phyloP scores from a whole-genome alignment of 352 stramenopile genomes.

The Elongisporangium senticosum region DNA sequence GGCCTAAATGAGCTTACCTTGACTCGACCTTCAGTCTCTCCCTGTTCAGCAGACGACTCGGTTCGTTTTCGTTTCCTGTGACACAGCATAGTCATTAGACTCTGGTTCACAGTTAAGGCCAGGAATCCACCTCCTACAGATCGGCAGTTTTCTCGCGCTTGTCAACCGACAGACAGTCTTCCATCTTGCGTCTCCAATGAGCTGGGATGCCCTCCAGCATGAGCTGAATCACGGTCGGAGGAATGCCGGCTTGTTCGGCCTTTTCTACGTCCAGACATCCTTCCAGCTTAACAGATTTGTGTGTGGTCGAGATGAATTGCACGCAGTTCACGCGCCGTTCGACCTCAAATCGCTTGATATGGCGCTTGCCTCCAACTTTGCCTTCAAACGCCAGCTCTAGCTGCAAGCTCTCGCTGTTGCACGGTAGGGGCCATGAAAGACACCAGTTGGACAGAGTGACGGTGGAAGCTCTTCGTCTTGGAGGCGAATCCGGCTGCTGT shows the following conservation, averaged over 20 bases:
- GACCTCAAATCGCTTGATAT: conserved; percentile 24
- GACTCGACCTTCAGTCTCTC: background rate
- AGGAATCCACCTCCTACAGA: background rate
- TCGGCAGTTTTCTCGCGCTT: background rate
- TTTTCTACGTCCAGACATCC: conserved; percentile 35
- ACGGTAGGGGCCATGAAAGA: conserved; percentile 22
- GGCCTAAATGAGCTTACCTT: background rate
- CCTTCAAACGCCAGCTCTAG: conserved; percentile 30
- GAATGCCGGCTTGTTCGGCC: conserved; percentile 25
- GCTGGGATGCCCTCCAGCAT: conserved; percentile 50
- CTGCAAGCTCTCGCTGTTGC: conserved; percentile 8
- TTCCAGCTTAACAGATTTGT: conserved; percentile 32
- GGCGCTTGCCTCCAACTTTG: conserved; percentile 3
- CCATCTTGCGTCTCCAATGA: conserved; percentile 26
- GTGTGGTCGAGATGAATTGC: conserved; percentile 36
- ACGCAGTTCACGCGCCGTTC: conserved; percentile 27
- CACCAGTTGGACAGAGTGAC: conserved; percentile 19
- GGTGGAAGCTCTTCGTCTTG: background rate
- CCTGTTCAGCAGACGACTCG: background rate
- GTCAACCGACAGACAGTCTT: conserved; percentile 3
- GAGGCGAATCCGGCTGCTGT: background rate
- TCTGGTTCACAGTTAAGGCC: background rate
- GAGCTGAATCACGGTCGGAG: conserved; percentile 33
- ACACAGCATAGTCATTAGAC: background rate
- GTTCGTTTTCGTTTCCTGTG: background rate